Percentiles rank a stretch among this genome's conserved stretches.
These are phyloP conservation scores for Psilocybe tampanensis DNA, from an alignment of 768 basidiomycete genomes.

Conservation along the genomic window DNA sequence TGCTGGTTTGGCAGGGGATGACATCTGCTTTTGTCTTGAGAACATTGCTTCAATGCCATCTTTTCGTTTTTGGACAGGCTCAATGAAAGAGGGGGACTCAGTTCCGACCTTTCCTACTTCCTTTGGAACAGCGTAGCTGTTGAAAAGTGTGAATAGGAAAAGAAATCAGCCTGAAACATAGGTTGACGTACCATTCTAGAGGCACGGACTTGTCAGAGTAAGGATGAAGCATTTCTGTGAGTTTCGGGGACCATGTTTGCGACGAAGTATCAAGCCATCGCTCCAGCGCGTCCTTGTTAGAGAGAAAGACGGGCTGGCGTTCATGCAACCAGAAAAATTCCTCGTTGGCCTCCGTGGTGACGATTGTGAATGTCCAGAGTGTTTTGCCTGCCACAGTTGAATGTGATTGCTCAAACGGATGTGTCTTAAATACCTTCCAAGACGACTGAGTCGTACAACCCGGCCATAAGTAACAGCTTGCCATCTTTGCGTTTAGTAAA, in stretches of 20 bases:
- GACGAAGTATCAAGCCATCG: conserved; percentile 83
- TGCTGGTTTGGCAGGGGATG: background rate
- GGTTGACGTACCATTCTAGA: conserved; percentile 65
- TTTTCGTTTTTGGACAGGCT: conserved; percentile 76
- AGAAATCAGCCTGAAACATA: background rate
- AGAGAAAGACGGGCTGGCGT: conserved; percentile 83
- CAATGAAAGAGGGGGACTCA: conserved; percentile 80
- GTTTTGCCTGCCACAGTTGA: conserved; percentile 42
- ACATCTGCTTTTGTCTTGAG: conserved; percentile 51
- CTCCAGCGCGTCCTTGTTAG: conserved; percentile 56
- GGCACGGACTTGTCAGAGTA: conserved; percentile 50
- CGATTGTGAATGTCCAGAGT: conserved; percentile 85
- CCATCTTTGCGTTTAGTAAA: conserved; percentile 72
- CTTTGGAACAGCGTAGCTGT: conserved; percentile 83
- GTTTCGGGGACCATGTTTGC: conserved; percentile 61
- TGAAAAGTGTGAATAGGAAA: background rate
- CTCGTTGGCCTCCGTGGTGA: conserved; percentile 78
- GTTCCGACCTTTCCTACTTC: conserved; percentile 91
- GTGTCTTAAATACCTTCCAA: conserved; percentile 54
- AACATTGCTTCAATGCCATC: conserved; percentile 90
- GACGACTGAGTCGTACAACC: conserved; percentile 77
- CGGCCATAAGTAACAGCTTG: conserved; percentile 81
- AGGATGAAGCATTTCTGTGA: conserved; percentile 63
- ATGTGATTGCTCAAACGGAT: background rate
- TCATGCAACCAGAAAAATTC: conserved; percentile 89